These are phyloP conservation scores for Tephrocybe sp. DNA, from an alignment of 768 basidiomycete species.

Conservation along the genomic window DNA sequence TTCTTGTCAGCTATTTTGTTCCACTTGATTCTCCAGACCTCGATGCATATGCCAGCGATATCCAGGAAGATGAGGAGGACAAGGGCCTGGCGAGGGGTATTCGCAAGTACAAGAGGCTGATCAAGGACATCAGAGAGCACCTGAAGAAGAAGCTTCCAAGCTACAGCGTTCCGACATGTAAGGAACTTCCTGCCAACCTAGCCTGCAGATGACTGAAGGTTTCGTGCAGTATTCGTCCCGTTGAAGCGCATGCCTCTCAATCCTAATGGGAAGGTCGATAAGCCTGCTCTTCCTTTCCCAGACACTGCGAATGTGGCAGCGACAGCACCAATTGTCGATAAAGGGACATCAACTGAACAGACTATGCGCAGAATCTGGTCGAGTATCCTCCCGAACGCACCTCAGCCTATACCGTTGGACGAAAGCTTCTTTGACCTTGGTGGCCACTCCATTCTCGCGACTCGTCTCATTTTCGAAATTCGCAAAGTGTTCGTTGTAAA, in stretches of 20 bases:
- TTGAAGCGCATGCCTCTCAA: constrained; percentile 95
- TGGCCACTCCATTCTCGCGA: constrained; percentile 97
- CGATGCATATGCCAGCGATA: constrained; percentile 70
- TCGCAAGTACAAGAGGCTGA: constrained; percentile 79
- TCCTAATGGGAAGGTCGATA: constrained; percentile 99
- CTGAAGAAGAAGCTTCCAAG: constrained; percentile 95
- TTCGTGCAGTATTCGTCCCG: constrained; percentile 83
- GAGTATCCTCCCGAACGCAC: constrained; percentile 74
- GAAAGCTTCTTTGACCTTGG: constrained; percentile 99
- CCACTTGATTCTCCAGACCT: constrained; percentile 72
- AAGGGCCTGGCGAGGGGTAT: constrained; percentile 74
- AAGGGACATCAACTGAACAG: constrained; percentile 69
- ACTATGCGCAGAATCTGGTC: constrained; percentile 86
- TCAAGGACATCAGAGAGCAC: constrained; percentile 92
- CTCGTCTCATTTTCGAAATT: constrained; percentile 94
- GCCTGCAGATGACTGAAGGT: not conserved
- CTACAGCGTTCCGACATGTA: constrained; percentile 90
- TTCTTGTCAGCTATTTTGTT: constrained; percentile 96
- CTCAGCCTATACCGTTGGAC: constrained; percentile 77
- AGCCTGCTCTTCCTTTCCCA: constrained; percentile 96
- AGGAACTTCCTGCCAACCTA: constrained; percentile 29
- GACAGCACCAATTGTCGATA: constrained; percentile 31
- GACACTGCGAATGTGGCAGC: constrained; percentile 79
- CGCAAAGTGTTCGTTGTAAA: constrained; percentile 89
- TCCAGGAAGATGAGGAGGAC: constrained; percentile 52